Conservation (phyloP, 2,329 filamentous ascomycete genomes). For the Penicillium sp. region DNA sequence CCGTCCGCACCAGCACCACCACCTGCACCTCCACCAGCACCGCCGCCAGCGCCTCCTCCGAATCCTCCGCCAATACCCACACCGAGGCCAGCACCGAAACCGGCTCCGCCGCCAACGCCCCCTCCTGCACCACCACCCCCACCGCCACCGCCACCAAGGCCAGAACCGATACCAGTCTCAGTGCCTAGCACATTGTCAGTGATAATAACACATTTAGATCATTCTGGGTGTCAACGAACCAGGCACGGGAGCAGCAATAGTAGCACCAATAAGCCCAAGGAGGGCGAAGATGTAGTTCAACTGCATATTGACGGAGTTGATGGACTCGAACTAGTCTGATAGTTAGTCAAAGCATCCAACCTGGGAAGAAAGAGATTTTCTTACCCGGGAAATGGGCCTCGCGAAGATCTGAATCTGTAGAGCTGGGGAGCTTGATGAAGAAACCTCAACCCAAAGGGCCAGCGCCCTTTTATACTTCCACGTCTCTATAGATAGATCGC, state of each 20-base stretch:
- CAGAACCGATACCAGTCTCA: constrained; percentile 1
- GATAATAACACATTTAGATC: not conserved
- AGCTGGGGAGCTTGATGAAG: not conserved
- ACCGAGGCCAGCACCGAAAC: not conserved
- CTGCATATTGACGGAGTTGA: constrained; percentile 7
- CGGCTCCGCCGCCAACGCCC: constrained; percentile 1
- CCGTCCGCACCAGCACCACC: too few relatives aligned
- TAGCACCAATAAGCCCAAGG: constrained; percentile 8
- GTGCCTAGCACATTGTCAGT: not conserved
- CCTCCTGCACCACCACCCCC: constrained; percentile 1
- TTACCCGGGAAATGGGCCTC: not conserved
- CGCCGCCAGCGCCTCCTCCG: constrained; percentile 2
- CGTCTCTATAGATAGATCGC: not conserved
- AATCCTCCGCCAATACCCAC: constrained; percentile 5
- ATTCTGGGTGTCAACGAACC: not conserved
- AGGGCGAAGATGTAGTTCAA: constrained; percentile 11
- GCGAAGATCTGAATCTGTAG: not conserved
- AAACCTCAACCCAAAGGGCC: not conserved
- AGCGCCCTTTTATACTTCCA: not conserved
- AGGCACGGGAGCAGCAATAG: constrained; percentile 15
- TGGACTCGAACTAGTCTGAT: not conserved
- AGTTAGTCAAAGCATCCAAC: not conserved
- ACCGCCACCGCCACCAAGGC: constrained; percentile 6
- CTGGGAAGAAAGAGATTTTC: not conserved
- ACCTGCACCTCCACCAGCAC: constrained; percentile 1